These are phyloP conservation scores for Crithidia thermophila DNA, from an alignment of 208 protist genomes.

Conservation along the genomic window DNA sequence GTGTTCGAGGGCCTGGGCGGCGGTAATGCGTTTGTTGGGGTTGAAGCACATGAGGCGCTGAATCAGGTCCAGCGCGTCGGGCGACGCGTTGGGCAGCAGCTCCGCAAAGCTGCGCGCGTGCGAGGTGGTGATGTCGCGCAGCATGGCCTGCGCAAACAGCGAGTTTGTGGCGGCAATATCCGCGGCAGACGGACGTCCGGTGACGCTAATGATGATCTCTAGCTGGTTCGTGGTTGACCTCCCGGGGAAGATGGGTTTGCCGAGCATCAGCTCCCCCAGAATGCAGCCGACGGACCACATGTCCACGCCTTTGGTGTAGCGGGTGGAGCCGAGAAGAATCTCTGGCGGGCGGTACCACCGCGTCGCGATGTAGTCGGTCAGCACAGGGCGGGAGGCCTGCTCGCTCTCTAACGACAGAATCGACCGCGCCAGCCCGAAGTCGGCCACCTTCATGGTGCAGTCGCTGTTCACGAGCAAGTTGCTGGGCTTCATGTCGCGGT, in stretches of 20 bases:
- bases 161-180: slow-evolving; percentile 96
- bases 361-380: slow-evolving; percentile 97
- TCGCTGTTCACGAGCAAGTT: slow-evolving; percentile 94
- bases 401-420: slow-evolving; percentile 91
- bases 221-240: slow-evolving; percentile 97
- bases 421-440: slow-evolving; percentile 98
- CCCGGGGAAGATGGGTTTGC: slow-evolving; percentile 96
- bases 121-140: slow-evolving; percentile 82
- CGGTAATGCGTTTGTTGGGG: slow-evolving; percentile 94
- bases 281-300: slow-evolving; percentile 99
- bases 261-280: slow-evolving; percentile 95
- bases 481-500: slow-evolving; percentile 95
- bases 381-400: slow-evolving; percentile 78
- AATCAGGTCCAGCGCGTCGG: slow-evolving; percentile 95
- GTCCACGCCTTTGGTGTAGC: slow-evolving; percentile 97
- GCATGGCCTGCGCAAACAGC: slow-evolving; percentile 95
- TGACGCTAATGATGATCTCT: slow-evolving; percentile 95
- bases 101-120: slow-evolving; percentile 77
- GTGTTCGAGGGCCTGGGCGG: slow-evolving; percentile 93
- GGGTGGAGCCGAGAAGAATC: slow-evolving; percentile 96
- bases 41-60: slow-evolving; percentile 96
- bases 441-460: slow-evolving; percentile 97
- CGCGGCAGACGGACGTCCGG: slow-evolving; percentile 78
- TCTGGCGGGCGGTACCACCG: slow-evolving; percentile 99
- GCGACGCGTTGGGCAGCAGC: slow-evolving; percentile 90